A percentile compares a stretch with the other conserved stretches of the same genome.
phyloP scores from a whole-genome alignment of 441 rosid genomes.

The Gossypium trilobum region DNA sequence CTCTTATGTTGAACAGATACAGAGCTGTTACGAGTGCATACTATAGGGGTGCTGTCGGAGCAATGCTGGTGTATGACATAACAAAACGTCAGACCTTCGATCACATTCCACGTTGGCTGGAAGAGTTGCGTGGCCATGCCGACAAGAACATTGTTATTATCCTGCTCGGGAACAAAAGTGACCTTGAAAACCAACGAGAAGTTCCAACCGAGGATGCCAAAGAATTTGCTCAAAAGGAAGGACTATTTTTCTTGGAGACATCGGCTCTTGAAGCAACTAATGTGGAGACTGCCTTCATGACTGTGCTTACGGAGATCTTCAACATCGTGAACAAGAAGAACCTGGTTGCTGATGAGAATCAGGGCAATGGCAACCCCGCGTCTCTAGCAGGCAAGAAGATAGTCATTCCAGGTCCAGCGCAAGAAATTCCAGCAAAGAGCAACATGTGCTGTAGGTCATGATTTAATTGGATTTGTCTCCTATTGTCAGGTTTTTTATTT shows the following conservation, averaged over 20 bases:
- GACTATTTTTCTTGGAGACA: constrained; percentile 56
- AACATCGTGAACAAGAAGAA: constrained; percentile 70
- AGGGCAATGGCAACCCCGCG: constrained; percentile 51
- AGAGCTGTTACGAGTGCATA: constrained; percentile 71
- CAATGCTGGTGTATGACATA: constrained; percentile 60
- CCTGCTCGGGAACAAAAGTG: constrained; percentile 54
- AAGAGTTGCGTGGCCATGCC: constrained; percentile 55
- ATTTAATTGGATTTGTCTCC: constrained; percentile 11
- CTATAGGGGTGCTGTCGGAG: constrained; percentile 67
- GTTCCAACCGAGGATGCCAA: constrained; percentile 52
- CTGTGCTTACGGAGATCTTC: constrained; percentile 75
- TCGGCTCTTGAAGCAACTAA: constrained; percentile 53
- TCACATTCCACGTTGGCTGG: constrained; percentile 69
- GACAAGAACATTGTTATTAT: constrained; percentile 69
- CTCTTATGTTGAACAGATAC: constrained; percentile 37
- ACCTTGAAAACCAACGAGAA: constrained; percentile 47
- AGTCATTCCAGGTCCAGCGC: constrained; percentile 62
- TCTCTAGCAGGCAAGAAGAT: constrained; percentile 73
- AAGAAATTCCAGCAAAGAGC: constrained; percentile 52
- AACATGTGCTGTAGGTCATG: constrained; percentile 55
- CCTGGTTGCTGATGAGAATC: constrained; percentile 46
- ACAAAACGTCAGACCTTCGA: constrained; percentile 51
- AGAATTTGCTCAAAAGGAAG: constrained; percentile 61
- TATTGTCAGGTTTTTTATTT: constrained; percentile 5
- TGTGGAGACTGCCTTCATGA: constrained; percentile 50